Conservation (phyloP, 768 basidiomycete genomes). For the Calocybe indica region DNA sequence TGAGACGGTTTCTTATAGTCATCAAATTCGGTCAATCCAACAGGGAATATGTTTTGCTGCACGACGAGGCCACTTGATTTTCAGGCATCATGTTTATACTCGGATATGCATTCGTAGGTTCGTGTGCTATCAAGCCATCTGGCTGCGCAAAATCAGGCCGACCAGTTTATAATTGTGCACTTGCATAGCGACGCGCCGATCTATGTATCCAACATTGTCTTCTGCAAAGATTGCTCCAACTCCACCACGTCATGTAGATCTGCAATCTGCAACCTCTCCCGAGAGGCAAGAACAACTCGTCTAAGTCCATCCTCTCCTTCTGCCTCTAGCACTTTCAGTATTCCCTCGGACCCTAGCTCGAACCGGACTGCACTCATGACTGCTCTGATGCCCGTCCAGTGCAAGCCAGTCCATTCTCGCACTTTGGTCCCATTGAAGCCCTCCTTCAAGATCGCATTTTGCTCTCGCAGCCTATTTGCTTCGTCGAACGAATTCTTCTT, state of each 20-base stretch:
- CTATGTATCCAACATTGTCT: not conserved
- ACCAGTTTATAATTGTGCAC: not conserved
- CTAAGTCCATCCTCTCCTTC: conserved; percentile 33
- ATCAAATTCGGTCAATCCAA: conserved; percentile 81
- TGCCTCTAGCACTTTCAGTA: conserved; percentile 30
- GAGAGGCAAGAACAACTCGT: conserved; percentile 29
- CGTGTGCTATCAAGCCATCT: too few relatives aligned
- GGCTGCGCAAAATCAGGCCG: too few relatives aligned
- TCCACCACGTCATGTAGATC: not conserved
- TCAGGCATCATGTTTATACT: not conserved
- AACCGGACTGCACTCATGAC: conserved; percentile 41
- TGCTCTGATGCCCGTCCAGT: conserved; percentile 41
- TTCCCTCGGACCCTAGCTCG: conserved; percentile 37
- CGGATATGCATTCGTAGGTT: not conserved
- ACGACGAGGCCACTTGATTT: conserved; percentile 58
- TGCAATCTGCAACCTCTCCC: conserved; percentile 21
- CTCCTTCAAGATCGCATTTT: conserved; percentile 29
- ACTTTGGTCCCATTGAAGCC: conserved; percentile 45
- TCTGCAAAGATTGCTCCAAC: not conserved
- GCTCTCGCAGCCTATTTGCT: conserved; percentile 19
- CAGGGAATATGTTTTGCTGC: conserved; percentile 80
- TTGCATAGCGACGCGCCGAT: not conserved
- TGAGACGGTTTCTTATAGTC: conserved; percentile 35
- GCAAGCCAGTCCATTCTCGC: conserved; percentile 47
- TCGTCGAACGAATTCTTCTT: conserved; percentile 44